Conservation (phyloP, 768 basidiomycete genomes). For the Leccinum barrowsii region DNA sequence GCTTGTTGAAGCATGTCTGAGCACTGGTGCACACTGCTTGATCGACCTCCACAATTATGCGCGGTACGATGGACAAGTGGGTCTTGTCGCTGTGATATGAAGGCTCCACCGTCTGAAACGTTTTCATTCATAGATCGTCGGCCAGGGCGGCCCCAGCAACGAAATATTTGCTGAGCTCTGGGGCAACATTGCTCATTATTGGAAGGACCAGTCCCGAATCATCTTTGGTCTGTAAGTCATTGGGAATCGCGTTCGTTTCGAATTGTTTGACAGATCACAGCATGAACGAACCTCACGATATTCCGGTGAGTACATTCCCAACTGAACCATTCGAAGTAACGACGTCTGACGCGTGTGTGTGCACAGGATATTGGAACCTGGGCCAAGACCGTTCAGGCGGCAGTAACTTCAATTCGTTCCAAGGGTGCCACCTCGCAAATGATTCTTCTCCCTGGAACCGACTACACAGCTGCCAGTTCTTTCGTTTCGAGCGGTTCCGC, state of each 20-base stretch:
- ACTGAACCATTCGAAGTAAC: conserved; percentile 46
- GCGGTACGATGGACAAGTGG: conserved; percentile 45
- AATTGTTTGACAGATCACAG: conserved; percentile 21
- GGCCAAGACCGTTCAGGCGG: conserved; percentile 52
- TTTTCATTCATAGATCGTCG: conserved; percentile 41
- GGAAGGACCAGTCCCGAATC: conserved; percentile 38
- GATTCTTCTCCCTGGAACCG: conserved; percentile 57
- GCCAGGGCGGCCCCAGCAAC: conserved; percentile 59
- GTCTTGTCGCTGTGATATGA: background rate
- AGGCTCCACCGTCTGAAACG: conserved; percentile 6
- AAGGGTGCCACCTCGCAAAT: conserved; percentile 48
- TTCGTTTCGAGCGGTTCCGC: conserved; percentile 52
- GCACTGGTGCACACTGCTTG: conserved; percentile 49
- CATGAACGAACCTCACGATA: conserved; percentile 66
- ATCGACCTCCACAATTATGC: conserved; percentile 64
- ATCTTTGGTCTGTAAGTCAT: conserved; percentile 48
- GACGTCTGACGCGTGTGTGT: background rate
- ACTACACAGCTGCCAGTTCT: conserved; percentile 51
- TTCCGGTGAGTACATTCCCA: conserved; percentile 42
- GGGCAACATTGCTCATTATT: conserved; percentile 49
- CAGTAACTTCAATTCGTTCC: conserved; percentile 60
- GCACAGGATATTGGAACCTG: conserved; percentile 41
- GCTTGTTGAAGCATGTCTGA: conserved; percentile 37
- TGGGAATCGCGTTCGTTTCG: background rate
- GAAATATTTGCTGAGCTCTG: conserved; percentile 52